phyloP scores from a whole-genome alignment of 352 stramenopile species.

The Phytopythium boreale region DNA sequence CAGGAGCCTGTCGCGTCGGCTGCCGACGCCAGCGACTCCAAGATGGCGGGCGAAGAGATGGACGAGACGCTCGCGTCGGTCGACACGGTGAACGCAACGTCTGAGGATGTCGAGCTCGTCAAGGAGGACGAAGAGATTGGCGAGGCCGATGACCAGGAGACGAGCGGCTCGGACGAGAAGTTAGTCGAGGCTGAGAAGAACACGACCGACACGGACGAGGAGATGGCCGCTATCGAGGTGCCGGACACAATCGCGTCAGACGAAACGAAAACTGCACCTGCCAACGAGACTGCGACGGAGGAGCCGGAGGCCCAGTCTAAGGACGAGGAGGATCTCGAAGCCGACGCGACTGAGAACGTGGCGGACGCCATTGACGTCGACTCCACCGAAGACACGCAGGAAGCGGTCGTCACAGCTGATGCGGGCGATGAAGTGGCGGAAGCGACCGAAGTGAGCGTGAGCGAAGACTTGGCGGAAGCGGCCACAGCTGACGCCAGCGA shows the following conservation, averaged over 20 bases:
- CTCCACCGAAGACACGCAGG: background rate
- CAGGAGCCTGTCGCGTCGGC: background rate
- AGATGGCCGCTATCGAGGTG: background rate
- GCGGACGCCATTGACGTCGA: background rate
- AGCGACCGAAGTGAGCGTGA: background rate
- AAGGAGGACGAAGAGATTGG: background rate
- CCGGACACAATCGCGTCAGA: background rate
- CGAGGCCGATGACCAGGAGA: background rate
- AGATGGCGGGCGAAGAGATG: background rate
- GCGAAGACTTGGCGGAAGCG: background rate
- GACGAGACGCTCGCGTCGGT: background rate
- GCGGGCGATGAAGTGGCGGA: background rate
- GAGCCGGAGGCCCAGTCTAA: background rate
- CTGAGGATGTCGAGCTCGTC: constrained; percentile 1
- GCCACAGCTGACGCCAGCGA: background rate
- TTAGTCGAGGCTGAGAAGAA: background rate
- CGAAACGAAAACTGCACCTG: background rate
- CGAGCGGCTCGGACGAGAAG: background rate
- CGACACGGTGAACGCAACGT: background rate
- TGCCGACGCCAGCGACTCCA: background rate
- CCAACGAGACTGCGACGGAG: background rate
- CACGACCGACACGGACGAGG: background rate
- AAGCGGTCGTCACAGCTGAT: background rate
- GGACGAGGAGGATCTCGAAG: background rate
- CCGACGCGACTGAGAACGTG: background rate